These are phyloP conservation scores for Peterozyma toletana DNA, from an alignment of 805 yeast genomes.

Conservation along the genomic window DNA sequence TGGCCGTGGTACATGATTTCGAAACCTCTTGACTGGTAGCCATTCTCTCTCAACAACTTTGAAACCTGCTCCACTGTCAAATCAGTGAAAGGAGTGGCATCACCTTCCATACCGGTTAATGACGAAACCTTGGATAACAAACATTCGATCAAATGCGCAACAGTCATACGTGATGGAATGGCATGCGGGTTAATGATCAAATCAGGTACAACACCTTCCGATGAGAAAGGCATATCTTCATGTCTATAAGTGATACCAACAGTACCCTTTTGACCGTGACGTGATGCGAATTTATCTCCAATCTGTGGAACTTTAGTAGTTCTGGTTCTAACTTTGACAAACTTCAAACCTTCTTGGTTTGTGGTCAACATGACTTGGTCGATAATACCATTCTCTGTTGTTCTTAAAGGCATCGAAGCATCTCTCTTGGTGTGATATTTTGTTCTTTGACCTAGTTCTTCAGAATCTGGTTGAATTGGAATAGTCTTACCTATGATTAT, in stretches of 20 bases:
- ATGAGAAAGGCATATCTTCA: slow-evolving; percentile 97
- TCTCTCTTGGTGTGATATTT: slow-evolving; percentile 98
- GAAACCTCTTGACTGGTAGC: slow-evolving; percentile 96
- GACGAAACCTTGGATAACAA: slow-evolving; percentile 91
- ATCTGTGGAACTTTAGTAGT: slow-evolving; percentile 98
- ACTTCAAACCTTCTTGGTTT: slow-evolving; percentile 95
- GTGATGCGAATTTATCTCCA: slow-evolving; percentile 98
- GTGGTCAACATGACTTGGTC: slow-evolving; percentile 97
- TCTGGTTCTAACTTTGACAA: slow-evolving; percentile 97
- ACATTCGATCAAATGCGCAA: slow-evolving; percentile 98
- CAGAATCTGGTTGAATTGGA: slow-evolving; percentile 98
- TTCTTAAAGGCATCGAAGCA: slow-evolving; percentile 94
- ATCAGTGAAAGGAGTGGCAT: slow-evolving; percentile 98
- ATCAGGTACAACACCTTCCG: slow-evolving; percentile 96
- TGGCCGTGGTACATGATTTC: slow-evolving; percentile 99
- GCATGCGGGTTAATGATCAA: slow-evolving; percentile 98
- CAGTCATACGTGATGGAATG: slow-evolving; percentile 99
- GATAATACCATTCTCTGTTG: slow-evolving; percentile 96
- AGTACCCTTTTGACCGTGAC: slow-evolving; percentile 99
- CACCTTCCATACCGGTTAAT: slow-evolving; percentile 95
- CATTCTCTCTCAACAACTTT: slow-evolving; percentile 84
- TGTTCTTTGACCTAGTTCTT: slow-evolving; percentile 97
- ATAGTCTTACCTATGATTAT: slow-evolving; percentile 98
- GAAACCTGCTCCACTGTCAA: slow-evolving; percentile 98
- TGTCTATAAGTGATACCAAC: slow-evolving; percentile 98